These are phyloP conservation scores for Cenchrus americanus DNA, from an alignment of 176 grass and related monocot species.

Conservation along the genomic window DNA sequence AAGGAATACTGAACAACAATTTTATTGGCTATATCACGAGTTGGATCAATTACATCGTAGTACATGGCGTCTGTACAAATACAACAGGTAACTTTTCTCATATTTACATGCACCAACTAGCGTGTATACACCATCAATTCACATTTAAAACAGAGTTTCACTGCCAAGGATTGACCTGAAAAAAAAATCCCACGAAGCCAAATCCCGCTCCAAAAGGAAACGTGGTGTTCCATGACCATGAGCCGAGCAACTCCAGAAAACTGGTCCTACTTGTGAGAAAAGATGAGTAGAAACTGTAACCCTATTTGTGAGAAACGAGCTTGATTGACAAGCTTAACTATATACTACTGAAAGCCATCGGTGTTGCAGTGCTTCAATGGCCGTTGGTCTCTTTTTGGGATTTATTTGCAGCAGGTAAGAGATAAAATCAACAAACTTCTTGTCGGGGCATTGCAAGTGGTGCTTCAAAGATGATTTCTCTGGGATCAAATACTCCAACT, in stretches of 20 bases:
- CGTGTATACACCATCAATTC: slow-evolving; percentile 23
- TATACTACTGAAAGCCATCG: slow-evolving; percentile 78
- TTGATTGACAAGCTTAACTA: slow-evolving; percentile 42
- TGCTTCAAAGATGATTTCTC: slow-evolving; percentile 77
- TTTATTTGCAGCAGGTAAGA: slow-evolving; percentile 90
- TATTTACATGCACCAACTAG: slow-evolving; percentile 63
- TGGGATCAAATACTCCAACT: slow-evolving; percentile 87
- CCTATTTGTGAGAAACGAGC: slow-evolving; percentile 9
- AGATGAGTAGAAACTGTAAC: slow-evolving; percentile 13
- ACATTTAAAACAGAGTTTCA: slow-evolving; percentile 41
- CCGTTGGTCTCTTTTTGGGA: slow-evolving; percentile 74
- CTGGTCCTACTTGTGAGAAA: neutral
- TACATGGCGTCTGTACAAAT: slow-evolving; percentile 42
- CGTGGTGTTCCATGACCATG: slow-evolving; percentile 16
- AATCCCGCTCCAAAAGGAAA: slow-evolving; percentile 23
- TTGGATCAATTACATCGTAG: slow-evolving; percentile 29
- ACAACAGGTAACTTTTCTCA: neutral
- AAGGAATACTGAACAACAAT: neutral
- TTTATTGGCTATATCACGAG: slow-evolving; percentile 35
- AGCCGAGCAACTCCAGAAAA: slow-evolving; percentile 31
- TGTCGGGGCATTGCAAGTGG: slow-evolving; percentile 69
- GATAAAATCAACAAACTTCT: slow-evolving; percentile 84
- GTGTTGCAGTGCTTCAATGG: slow-evolving; percentile 80
- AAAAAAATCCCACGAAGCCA: neutral
- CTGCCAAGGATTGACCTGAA: slow-evolving; percentile 18